Evolutionary conservation across 164 flowering plant genomes (phyloP), one percentile per base, ranked within the genome.

Genomic region (Vitis riparia): DNA sequence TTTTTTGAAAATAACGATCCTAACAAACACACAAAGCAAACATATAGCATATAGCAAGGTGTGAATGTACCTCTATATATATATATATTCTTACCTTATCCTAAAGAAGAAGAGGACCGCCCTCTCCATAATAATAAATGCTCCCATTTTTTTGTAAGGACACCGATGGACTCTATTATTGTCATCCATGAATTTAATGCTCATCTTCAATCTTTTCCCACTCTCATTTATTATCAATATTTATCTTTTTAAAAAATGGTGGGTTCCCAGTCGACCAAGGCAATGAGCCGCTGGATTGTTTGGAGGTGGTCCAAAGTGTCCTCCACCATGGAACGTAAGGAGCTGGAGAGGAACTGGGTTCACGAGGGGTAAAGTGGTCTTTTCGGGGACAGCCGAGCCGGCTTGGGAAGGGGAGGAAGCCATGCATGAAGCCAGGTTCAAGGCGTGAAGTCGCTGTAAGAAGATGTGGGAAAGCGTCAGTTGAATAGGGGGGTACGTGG

Each of bases 401-500:
- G 62, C 62, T 59, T 3, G 5, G 15, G 32, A 19, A 2, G 13
- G 32, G 32, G n/a, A 29, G 29, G 30, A 65, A 65, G 60, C 72
- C 70, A 68, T 66, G 68, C 75, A 65, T 30, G 52, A 32, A 68
- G 32, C 44, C 44, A 47, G 44, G 44, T 30, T 62, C 53, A 6
- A 6, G 50, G 59, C 51, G 71, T 44, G 70, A 19, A 67, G 30
- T 56, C 62, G 37, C 62, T 16, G 70, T 56, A 37, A 13, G 19
- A 32, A 10, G 57, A 51, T 67, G 50, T 23, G n/a, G 55, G 66
- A 16, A 11, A 63, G 66, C 66, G 37, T 55, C 11, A 55, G 11
- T 49, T 17, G 55, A 16, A 37, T 37, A 37, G 44, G 55, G 73
- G 68, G 62, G 64, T 73, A 82, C 87, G 89, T 86, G 89, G 79